Evolutionary conservation across 2,329 filamentous ascomycete genomes (phyloP).

Genomic region (Calonectria crousiana): DNA sequence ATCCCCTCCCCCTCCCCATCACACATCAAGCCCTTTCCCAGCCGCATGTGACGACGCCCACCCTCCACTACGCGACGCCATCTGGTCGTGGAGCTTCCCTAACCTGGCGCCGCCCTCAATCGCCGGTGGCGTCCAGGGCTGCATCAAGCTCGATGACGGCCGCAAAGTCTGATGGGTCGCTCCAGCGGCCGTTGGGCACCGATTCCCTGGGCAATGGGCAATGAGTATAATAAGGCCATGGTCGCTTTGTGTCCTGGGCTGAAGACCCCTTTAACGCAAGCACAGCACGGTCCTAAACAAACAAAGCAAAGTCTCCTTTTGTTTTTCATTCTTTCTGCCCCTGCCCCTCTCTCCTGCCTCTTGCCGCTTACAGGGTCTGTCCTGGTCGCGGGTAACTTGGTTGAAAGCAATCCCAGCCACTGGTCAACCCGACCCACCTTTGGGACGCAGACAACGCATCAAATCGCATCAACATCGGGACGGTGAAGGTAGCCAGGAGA

Average conservation of each 20-base stretch:
- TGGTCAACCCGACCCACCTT: slow-evolving; percentile 36
- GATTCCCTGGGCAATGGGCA: slow-evolving; percentile 1
- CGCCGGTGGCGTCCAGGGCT: slow-evolving; percentile 17
- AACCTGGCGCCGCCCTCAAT: slow-evolving; percentile 9
- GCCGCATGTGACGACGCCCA: slow-evolving; percentile 27
- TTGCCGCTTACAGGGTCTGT: slow-evolving; percentile 16
- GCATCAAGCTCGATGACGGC: slow-evolving; percentile 18
- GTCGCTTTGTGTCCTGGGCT: neutral
- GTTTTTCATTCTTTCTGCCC: neutral
- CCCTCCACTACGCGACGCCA: slow-evolving; percentile 11
- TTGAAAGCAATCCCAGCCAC: slow-evolving; percentile 10
- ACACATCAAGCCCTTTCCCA: neutral
- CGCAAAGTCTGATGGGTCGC: slow-evolving; percentile 11
- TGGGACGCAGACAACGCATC: slow-evolving; percentile 41
- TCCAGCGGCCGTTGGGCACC: slow-evolving; percentile 26
- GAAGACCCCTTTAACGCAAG: neutral
- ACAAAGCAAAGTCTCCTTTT: neutral
- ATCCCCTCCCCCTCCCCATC: neutral
- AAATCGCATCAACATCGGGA: slow-evolving; percentile 23
- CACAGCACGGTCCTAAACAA: neutral
- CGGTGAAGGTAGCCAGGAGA: slow-evolving; percentile 12
- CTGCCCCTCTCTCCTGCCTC: neutral
- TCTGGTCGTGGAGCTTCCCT: slow-evolving; percentile 9
- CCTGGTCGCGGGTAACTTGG: slow-evolving; percentile 10
- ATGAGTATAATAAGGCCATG: slow-evolving; percentile 13